phyloP scores from a whole-genome alignment of 164 flowering plant genomes.

The Dillenia turbinata region DNA sequence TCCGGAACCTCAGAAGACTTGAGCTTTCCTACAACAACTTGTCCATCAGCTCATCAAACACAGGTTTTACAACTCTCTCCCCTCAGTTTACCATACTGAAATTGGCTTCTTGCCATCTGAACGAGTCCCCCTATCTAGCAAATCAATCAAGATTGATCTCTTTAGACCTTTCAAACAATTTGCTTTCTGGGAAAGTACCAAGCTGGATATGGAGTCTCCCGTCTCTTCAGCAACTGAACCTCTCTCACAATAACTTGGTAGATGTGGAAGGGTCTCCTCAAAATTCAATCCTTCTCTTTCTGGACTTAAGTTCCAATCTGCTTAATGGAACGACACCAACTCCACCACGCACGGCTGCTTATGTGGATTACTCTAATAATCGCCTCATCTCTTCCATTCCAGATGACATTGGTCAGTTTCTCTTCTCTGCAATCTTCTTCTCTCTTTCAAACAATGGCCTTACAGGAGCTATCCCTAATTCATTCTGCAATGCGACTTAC shows the following conservation, averaged over 20 bases:
- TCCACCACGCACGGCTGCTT: conserved; percentile 13
- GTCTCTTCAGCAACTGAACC: conserved; percentile 20
- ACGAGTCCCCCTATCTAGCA: conserved; percentile 22
- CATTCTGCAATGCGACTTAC: conserved; percentile 32
- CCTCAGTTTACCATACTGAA: conserved; percentile 15
- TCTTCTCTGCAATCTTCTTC: conserved; percentile 12
- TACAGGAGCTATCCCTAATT: conserved; percentile 40
- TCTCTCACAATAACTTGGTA: conserved; percentile 29
- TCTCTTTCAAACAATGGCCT: conserved; percentile 39
- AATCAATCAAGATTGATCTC: conserved; percentile 10
- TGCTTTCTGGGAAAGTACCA: conserved; percentile 32
- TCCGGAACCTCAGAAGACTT: conserved; percentile 23
- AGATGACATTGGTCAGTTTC: conserved; percentile 11
- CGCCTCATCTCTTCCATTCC: conserved; percentile 28
- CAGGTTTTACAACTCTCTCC: not conserved
- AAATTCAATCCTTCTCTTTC: conserved; percentile 1
- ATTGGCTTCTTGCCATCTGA: conserved; percentile 35
- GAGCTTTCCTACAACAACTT: conserved; percentile 39
- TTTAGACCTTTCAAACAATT: conserved; percentile 42
- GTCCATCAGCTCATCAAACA: conserved; percentile 2
- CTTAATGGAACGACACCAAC: conserved; percentile 33
- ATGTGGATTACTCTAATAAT: conserved; percentile 52
- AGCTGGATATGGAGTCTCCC: conserved; percentile 35
- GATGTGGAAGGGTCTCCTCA: conserved; percentile 13
- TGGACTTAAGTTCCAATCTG: conserved; percentile 44